Evolutionary conservation across 23 red algal species (phyloP), one percentile per base, ranked within the genome.

Genomic region (Gracilaria caudata): DNA sequence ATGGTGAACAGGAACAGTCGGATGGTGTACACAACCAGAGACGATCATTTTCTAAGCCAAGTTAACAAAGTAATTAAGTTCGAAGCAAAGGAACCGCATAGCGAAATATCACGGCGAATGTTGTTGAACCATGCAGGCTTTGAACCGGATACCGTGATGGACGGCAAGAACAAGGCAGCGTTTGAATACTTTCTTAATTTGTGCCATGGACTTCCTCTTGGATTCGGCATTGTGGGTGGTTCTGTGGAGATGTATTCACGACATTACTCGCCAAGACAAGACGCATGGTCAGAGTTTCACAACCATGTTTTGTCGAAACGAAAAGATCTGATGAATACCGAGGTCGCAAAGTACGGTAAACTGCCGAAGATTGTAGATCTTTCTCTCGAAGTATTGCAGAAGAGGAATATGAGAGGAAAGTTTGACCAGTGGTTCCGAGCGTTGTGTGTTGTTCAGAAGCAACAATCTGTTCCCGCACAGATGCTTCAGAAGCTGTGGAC

Each of bases 401-500:
- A 29, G 7, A 6, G 57, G 4, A 61, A 20, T 29, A 20, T 4
- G 7, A 6, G 19, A 5, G 57, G 57, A 9, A 61, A 29, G 57
- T 61, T 25, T 29, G 7, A 16, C 7, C 6, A 9, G 4, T 29
- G 57, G 57, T 61, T 61, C 19, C 57, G 57, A 5, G 68, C 68
- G 5, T 47, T 74, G 35, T 44, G 68, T 19, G 68, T 74, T 4
- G 8, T 74, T 4, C 68, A 74, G 25, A 74, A 74, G 41, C 68
- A 74, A 24, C 68, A 74, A 38, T 35, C 19, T 21, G 68, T 47
- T 21, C 33, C 68, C 7, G 21, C 41, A 30, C 68, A 23, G 21
- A 74, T 74, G 68, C 68, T 74, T 34, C 64, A 70, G 10, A 70
- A 70, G 13, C 23, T 70, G 24, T 70, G 64, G 64, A 24, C 12